Evolutionary conservation across 768 basidiomycete genomes (phyloP).

Genomic region (Gloeophyllum trabeum): DNA sequence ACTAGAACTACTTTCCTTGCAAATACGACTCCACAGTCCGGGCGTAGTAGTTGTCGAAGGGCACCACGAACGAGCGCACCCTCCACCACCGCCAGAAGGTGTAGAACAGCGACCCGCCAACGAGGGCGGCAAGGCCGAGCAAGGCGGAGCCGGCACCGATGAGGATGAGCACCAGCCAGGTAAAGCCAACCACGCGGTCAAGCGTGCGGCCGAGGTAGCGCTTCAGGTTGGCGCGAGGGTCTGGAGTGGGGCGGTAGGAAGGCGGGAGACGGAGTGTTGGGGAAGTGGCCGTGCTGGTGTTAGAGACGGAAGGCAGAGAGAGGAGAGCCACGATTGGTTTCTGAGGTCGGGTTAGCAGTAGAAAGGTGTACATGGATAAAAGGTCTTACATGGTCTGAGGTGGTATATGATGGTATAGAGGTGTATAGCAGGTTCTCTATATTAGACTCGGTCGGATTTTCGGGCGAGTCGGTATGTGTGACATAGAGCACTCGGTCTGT

Average conservation of each 20-base stretch:
- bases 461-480: conserved; percentile 55
- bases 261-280: conserved; percentile 41
- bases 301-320: conserved; percentile 36
- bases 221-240: conserved; percentile 43
- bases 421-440: conserved; percentile 68
- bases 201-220: conserved; percentile 51
- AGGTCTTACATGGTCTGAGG: conserved; percentile 78
- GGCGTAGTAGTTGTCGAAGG: too few species aligned
- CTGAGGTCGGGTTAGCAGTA: conserved; percentile 22
- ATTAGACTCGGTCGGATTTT: conserved; percentile 34
- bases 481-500: conserved; percentile 88
- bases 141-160: conserved; percentile 67
- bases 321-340: conserved; percentile 83
- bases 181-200: conserved; percentile 66
- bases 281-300: conserved; percentile 13
- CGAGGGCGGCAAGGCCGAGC: conserved; percentile 64
- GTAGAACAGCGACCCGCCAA: conserved; percentile 58
- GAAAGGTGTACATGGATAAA: background rate
- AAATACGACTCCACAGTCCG: too few species aligned
- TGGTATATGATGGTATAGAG: conserved; percentile 70
- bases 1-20: too few species aligned
- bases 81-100: conserved; percentile 52
- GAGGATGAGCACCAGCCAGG: conserved; percentile 68
- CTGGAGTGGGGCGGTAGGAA: conserved; percentile 38
- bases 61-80: too few species aligned